These are phyloP conservation scores for Torulaspora microellipsoides DNA, from an alignment of 805 yeast genomes.

Conservation along the genomic window DNA sequence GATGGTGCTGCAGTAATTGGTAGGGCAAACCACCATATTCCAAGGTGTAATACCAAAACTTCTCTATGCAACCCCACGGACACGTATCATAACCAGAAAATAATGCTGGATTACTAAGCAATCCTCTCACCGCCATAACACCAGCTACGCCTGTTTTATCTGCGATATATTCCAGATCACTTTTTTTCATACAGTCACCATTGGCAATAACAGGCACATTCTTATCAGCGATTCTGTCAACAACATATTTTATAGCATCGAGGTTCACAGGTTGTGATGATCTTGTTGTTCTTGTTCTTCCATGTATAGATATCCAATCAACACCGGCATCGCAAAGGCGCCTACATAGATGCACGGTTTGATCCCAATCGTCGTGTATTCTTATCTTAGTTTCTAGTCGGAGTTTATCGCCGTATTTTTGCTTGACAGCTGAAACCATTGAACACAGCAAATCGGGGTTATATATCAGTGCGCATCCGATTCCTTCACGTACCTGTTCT, in stretches of 20 bases:
- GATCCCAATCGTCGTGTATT: slow-evolving; percentile 69
- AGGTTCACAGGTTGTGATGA: slow-evolving; percentile 78
- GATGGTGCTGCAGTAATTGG: slow-evolving; percentile 79
- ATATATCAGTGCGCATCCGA: slow-evolving; percentile 92
- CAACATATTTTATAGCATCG: slow-evolving; percentile 70
- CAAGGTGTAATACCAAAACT: slow-evolving; percentile 71
- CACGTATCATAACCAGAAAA: slow-evolving; percentile 69
- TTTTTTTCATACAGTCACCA: slow-evolving; percentile 80
- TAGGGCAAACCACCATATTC: slow-evolving; percentile 77
- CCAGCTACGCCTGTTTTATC: slow-evolving; percentile 77
- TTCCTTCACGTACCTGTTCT: slow-evolving; percentile 92
- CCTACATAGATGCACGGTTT: slow-evolving; percentile 69
- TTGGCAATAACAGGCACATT: slow-evolving; percentile 90
- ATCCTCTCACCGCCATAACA: slow-evolving; percentile 92
- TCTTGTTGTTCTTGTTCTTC: slow-evolving; percentile 79
- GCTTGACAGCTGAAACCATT: slow-evolving; percentile 82
- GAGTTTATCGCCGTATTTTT: slow-evolving; percentile 63
- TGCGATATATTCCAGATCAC: slow-evolving; percentile 62
- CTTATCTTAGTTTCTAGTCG: slow-evolving; percentile 89
- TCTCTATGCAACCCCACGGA: slow-evolving; percentile 90
- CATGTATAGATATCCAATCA: slow-evolving; percentile 92
- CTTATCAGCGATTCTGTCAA: slow-evolving; percentile 37
- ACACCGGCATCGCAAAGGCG: slow-evolving; percentile 82
- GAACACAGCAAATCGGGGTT: slow-evolving; percentile 73
- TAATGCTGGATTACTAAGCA: slow-evolving; percentile 79